Evolutionary conservation across 495 filamentous ascomycete genomes (phyloP), one percentile per base, ranked within the genome.

Genomic region (Daldinia bambusicola): DNA sequence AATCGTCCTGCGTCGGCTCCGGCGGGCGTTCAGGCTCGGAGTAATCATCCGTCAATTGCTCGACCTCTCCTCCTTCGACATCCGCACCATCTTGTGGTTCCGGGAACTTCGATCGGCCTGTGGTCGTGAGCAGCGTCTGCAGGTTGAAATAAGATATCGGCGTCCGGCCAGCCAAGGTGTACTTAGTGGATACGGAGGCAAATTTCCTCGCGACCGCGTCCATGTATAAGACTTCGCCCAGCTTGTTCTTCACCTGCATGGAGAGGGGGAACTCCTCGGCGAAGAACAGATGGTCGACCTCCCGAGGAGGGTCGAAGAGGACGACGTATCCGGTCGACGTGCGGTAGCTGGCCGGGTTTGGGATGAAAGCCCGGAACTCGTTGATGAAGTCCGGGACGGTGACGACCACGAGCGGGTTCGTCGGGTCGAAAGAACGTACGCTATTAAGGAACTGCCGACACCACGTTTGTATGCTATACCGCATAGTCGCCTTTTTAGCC

Each of bases 351-450:
- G 81, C 70, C 0, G 59, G 58, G 18, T 76, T 72, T 0, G 81
- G 84, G 13, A 89, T 63, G 50, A 87, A 85, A 51, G 80, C 79
- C 8, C 63, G 67, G 79, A 87, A 89, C 70, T 86, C 83, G 66
- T 82, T 78, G 1, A 85, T 66, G 40, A 83, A 72, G 31, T 77
- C 74, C 0, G 86, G 86, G 8, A 86, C 65, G 13, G 79, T 36
- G 4, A 71, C 63, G n/a, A 13, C 38, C 12, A 53, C 10, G 1
- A 77, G 32, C 18, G 76, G 61, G 22, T 67, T 65, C 26, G 48
- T 50, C 7, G 52, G 20, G 8, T 31, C 38, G 6, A 61, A 51
- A 16, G 64, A 57, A n/a, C 64, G 67, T n/a, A 67, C 63, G 13
- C 48, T 66, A 10, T 53, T 51, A 8, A 82, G 66, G 32, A 78